Base-by-base conservation (phyloP, 805 yeast genomes). In the Cyberlindnera amylophila region DNA sequence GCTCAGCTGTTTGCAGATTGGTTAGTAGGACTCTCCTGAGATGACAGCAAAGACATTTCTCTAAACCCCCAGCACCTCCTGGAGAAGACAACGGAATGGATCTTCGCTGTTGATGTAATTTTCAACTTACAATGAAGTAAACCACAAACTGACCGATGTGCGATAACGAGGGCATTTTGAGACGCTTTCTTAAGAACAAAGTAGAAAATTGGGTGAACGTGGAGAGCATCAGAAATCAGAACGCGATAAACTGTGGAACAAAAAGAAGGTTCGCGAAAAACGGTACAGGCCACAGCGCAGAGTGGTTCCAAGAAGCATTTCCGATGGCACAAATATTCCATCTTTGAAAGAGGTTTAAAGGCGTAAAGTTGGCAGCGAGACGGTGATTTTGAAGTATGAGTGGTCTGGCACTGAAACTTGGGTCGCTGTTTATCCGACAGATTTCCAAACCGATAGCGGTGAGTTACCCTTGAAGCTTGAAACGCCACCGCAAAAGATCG, bases 361-460 rank as follows among this genome's bases (percentile, higher is more conserved):
- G 13, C 12, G 26, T 17, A 8, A 11, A 17, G 26, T 29, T 31
- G 33, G 6, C 19, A 5, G 19, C 19, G 24, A 23, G n/a, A n/a
- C n/a, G n/a, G 24, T 21, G 9, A 9, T 21, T 6, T 9, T 21
- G 24, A 21, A 9, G 8, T 15, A 84, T 86, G 93, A 85, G 91
- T 65, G 78, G 84, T 19, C 74, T 86, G 29, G 88, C 90, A 9
- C 70, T 86, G 37, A 86, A 86, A 59, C 65, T 86, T 51, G 77
- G 87, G 10, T 74, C 90, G 18, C 71, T 86, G 41, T 70, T 85
- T 41, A 76, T 86, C 6, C 64, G 90, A 48, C 86, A 91, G 29
- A 67, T 86, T 33, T 82, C 95, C 29, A 86, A 83, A 58, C 96
- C 96, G 1, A 72, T 86, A 24, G 87, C 91, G 4, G 51, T 47